phyloP scores from a whole-genome alignment of 169 alveolate genomes.

The Blepharisma undulans region DNA sequence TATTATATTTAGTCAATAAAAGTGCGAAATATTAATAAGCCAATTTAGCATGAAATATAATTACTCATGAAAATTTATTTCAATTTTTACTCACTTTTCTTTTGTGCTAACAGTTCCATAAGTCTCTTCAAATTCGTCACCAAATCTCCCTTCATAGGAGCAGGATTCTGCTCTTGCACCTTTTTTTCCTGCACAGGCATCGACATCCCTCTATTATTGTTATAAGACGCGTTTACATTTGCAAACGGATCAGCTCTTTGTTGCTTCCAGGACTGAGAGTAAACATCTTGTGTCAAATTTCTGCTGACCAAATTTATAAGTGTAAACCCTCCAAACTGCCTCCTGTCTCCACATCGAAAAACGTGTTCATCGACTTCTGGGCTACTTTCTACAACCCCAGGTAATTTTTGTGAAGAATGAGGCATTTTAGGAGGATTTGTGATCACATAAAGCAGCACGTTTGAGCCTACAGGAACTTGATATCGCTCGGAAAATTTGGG shows the following conservation, averaged over 20 bases:
- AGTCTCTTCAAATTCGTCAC: conserved; percentile 8
- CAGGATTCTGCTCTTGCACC: neutral
- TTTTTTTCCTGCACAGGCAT: neutral
- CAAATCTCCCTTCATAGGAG: neutral
- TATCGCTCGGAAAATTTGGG: conserved; percentile 13
- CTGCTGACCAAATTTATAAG: conserved; percentile 6
- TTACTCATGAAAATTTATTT: neutral
- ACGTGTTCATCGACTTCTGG: conserved; percentile 13
- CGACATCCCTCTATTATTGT: neutral
- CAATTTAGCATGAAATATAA: no score
- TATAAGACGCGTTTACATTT: neutral
- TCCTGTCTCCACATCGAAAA: conserved; percentile 28
- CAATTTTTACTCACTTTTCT: neutral
- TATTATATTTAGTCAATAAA: no score
- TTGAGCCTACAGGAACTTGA: neutral
- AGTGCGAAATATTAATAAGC: no score
- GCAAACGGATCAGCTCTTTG: neutral
- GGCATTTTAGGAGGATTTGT: neutral
- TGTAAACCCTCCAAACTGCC: conserved; percentile 9
- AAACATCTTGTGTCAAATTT: neutral
- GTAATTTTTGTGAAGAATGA: conserved; percentile 1
- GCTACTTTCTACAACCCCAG: conserved; percentile 17
- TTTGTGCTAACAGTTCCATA: neutral
- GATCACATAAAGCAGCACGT: neutral
- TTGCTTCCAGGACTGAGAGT: neutral